Percentiles rank a stretch among this genome's conserved stretches.
Conservation (phyloP, 352 stramenopile genomes). For the Hyaloperonospora brassicae region DNA sequence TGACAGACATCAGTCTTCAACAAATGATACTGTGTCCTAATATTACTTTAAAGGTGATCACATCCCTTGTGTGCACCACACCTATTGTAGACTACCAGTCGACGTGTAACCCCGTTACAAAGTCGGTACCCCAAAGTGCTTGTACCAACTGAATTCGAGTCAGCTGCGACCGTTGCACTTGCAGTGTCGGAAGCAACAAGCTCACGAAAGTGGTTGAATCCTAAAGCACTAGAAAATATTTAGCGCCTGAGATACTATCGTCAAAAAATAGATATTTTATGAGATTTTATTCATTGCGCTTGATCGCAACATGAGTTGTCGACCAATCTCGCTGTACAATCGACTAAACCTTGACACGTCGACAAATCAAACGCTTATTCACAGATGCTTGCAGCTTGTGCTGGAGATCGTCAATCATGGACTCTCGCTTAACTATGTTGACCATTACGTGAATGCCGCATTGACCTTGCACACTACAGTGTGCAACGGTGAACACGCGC, state of each 20-base stretch:
- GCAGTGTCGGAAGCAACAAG: background rate
- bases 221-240: background rate
- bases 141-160: background rate
- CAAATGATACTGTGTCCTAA: no score
- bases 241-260: background rate
- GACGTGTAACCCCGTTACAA: no score
- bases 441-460: no score
- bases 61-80: no score
- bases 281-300: background rate
- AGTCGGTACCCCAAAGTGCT: background rate
- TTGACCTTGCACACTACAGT: no score
- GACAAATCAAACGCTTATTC: background rate
- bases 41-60: no score
- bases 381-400: background rate
- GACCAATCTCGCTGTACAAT: constrained; percentile 3
- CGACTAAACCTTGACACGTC: background rate
- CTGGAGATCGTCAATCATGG: background rate
- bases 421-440: no score
- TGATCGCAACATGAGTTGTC: background rate
- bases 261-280: background rate
- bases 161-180: background rate
- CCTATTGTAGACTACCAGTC: no score
- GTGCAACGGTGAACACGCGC: no score
- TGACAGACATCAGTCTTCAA: no score
- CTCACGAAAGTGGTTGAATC: background rate